Evolutionary conservation across 805 yeast genomes (phyloP).

Genomic region (Candida stauntonica): DNA sequence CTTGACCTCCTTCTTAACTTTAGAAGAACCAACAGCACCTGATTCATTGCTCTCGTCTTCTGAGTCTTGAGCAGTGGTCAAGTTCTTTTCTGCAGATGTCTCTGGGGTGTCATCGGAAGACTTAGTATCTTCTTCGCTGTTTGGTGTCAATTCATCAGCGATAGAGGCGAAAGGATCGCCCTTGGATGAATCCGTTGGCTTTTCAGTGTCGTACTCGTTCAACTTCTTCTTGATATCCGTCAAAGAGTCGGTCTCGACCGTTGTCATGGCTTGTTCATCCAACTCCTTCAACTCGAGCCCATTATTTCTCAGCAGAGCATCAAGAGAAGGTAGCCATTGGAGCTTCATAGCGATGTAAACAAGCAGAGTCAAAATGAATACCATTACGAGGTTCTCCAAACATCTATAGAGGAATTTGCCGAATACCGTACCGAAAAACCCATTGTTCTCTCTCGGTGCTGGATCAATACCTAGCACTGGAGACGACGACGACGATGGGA

Average conservation of each 20-base stretch:
- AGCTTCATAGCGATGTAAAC: conserved; percentile 29
- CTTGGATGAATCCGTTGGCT: no score
- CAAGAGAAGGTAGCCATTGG: conserved; percentile 31
- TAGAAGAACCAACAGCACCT: neutral
- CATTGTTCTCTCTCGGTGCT: conserved; percentile 14
- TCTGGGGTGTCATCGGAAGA: neutral
- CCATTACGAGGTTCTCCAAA: conserved; percentile 37
- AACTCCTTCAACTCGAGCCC: conserved; percentile 28
- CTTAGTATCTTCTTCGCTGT: neutral
- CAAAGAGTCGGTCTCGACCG: neutral
- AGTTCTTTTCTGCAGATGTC: neutral
- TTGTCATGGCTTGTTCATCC: neutral
- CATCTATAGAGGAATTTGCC: conserved; percentile 31
- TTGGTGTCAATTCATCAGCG: no score
- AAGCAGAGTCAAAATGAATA: conserved; percentile 27
- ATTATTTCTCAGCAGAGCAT: conserved; percentile 28
- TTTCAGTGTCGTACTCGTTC: no score
- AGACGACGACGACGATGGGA: conserved; percentile 17
- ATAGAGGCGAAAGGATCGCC: no score
- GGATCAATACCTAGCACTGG: conserved; percentile 26
- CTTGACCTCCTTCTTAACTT: conserved; percentile 24
- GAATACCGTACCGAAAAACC: conserved; percentile 22
- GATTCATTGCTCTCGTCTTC: neutral
- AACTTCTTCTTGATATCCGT: neutral
- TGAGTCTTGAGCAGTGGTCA: neutral